Base-by-base conservation (phyloP, 2,329 filamentous ascomycete species). In the Lachnellula arida region DNA sequence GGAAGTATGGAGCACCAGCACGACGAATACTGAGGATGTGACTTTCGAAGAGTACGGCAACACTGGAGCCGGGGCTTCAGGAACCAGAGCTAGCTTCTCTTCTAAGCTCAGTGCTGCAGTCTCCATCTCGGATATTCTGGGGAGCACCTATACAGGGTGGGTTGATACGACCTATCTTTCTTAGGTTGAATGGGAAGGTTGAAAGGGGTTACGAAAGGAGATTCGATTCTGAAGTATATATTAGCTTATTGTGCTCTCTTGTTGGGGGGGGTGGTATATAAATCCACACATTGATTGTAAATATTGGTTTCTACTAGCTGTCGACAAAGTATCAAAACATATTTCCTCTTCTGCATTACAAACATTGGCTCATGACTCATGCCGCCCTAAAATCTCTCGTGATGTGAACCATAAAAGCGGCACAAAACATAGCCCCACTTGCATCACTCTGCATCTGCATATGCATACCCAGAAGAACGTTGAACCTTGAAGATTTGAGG, bases 11-110 rank as follows among this genome's bases (percentile, higher is more conserved):
- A 71, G 71, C 35, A 69, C 59, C 12, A 68, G 65, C 32, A 67
- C 73, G 14, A 60, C 71, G 4, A 73, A 71, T 22, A 81, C 78
- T 1, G 74, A 72, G 11, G 62, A 78, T 54, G 76, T 82, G 15
- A 70, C 70, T 12, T 82, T 78, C 55, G 73, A 70, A n/a, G 81
- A 84, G 68, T 82, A 75, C 63, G 71, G 63, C 23, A 84, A 84
- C 64, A 75, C 72, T 12, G 81, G 81, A 2, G 65, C 68, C 52
- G 81, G 81, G 2, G 71, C 79, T 7, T 65, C 68, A 40, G 78
- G 79, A 0, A 76, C 72, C 3, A 69, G 81, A 57, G 79, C 77
- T 9, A 72, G 63, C 56, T 82, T 81, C 61, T 67, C 74, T 1
- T 73, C 67, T 39, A 74, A 69, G 54, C 56, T 79, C 46, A 66